Evolutionary conservation across 1,284 basidiomycete species (phyloP).

Genomic region (Leccinum solheimii): DNA sequence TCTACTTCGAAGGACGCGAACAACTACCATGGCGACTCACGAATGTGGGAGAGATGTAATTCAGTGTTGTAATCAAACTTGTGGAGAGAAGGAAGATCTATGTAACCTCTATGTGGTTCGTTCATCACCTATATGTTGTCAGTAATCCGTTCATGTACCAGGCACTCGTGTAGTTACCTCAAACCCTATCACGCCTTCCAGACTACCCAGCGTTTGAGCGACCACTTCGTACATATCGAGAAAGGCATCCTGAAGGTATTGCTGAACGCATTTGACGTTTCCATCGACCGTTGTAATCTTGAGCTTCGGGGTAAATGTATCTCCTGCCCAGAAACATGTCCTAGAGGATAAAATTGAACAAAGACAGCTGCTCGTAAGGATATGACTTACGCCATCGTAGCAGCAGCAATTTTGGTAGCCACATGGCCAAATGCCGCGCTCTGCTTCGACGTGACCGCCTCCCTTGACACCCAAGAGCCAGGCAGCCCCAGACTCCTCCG

Average conservation of each 20-base stretch:
- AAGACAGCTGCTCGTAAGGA: constrained; percentile 10
- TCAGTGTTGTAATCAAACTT: constrained; percentile 93
- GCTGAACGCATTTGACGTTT: constrained; percentile 66
- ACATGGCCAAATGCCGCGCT: constrained; percentile 86
- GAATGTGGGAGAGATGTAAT: constrained; percentile 82
- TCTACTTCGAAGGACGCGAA: background rate
- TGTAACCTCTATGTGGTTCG: constrained; percentile 94
- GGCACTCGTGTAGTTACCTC: constrained; percentile 55
- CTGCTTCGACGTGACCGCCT: constrained; percentile 66
- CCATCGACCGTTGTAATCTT: constrained; percentile 52
- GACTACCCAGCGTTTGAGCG: constrained; percentile 65
- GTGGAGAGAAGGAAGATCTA: constrained; percentile 81
- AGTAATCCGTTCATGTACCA: background rate
- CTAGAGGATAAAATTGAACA: constrained; percentile 31
- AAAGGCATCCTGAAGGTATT: constrained; percentile 83
- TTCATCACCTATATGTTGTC: constrained; percentile 76
- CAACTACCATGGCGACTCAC: constrained; percentile 45
- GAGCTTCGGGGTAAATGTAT: constrained; percentile 79
- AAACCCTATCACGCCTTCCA: constrained; percentile 86
- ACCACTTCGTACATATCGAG: constrained; percentile 77
- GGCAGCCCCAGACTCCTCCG: constrained; percentile 82
- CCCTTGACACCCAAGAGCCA: constrained; percentile 81
- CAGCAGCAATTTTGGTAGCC: constrained; percentile 90
- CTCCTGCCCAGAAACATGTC: constrained; percentile 90
- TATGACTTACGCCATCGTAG: constrained; percentile 79